These are phyloP conservation scores for Termitomyces eurrhizus DNA, from an alignment of 768 basidiomycete species.

Conservation along the genomic window DNA sequence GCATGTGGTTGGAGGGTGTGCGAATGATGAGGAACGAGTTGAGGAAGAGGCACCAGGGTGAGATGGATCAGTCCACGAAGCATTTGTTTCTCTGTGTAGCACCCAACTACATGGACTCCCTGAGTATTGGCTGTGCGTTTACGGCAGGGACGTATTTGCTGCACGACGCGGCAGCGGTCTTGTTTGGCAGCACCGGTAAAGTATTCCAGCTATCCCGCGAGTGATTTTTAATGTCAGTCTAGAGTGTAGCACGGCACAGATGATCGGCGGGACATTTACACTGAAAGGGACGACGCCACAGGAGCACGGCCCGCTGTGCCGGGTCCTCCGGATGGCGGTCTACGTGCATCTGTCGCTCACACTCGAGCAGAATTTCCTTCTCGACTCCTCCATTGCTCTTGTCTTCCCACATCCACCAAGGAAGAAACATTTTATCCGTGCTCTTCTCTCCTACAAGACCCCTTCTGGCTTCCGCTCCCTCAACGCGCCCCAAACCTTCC, in stretches of 20 bases:
- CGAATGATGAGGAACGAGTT: constrained; percentile 25
- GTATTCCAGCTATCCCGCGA: neutral
- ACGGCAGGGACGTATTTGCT: constrained; percentile 33
- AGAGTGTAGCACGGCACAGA: neutral
- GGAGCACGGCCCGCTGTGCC: constrained; percentile 41
- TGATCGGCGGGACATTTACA: constrained; percentile 41
- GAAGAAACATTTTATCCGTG: neutral
- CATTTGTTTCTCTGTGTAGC: constrained; percentile 50
- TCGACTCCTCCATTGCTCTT: constrained; percentile 47
- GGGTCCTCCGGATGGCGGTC: constrained; percentile 46
- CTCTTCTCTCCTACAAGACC: too few species aligned
- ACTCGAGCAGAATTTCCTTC: constrained; percentile 57
- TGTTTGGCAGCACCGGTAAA: constrained; percentile 6
- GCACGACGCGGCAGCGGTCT: constrained; percentile 13
- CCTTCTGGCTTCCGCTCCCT: too few species aligned
- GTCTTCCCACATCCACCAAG: constrained; percentile 5
- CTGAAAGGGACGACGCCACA: constrained; percentile 41
- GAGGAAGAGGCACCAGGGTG: neutral
- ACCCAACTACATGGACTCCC: constrained; percentile 15
- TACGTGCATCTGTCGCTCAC: constrained; percentile 55
- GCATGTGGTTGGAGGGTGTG: constrained; percentile 46
- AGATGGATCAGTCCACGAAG: constrained; percentile 17
- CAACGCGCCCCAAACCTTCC: too few species aligned
- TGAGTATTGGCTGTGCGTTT: constrained; percentile 44
- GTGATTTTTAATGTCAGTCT: neutral